Conservation (phyloP, 768 basidiomycete genomes). For the Stropharia rugosoannulata region DNA sequence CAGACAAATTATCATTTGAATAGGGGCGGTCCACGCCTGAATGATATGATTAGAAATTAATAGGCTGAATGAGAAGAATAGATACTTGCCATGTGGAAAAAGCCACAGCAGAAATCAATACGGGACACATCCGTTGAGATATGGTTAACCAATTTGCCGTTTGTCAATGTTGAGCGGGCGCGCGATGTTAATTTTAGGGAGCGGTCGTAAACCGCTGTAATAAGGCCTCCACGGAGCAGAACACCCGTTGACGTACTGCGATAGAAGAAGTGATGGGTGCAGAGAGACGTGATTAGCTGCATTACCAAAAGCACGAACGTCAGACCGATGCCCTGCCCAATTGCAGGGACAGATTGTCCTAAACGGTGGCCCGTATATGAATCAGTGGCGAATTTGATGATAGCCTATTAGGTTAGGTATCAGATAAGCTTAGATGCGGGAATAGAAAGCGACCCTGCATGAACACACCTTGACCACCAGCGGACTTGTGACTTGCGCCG, state of each 20-base stretch:
- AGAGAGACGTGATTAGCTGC: conserved; percentile 65
- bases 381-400: conserved; percentile 67
- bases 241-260: conserved; percentile 74
- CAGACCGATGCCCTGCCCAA: conserved; percentile 70
- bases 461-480: conserved; percentile 73
- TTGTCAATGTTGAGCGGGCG: conserved; percentile 76
- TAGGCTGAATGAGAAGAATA: neutral
- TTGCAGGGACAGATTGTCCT: conserved; percentile 35
- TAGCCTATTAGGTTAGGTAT: conserved; percentile 39
- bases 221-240: conserved; percentile 79
- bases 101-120: conserved; percentile 83
- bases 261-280: conserved; percentile 84
- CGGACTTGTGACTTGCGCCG: conserved; percentile 71
- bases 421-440: neutral
- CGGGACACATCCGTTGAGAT: conserved; percentile 91
- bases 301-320: conserved; percentile 68
- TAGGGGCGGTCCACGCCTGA: conserved; percentile 68
- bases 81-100: conserved; percentile 64
- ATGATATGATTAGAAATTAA: neutral
- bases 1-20: conserved; percentile 78
- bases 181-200: conserved; percentile 76
- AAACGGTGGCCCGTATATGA: conserved; percentile 52
- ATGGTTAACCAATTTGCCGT: conserved; percentile 90
- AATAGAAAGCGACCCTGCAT: neutral
- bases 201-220: conserved; percentile 82